Evolutionary conservation across 768 basidiomycete genomes (phyloP).

Genomic region (Xerocomellus intermedius): DNA sequence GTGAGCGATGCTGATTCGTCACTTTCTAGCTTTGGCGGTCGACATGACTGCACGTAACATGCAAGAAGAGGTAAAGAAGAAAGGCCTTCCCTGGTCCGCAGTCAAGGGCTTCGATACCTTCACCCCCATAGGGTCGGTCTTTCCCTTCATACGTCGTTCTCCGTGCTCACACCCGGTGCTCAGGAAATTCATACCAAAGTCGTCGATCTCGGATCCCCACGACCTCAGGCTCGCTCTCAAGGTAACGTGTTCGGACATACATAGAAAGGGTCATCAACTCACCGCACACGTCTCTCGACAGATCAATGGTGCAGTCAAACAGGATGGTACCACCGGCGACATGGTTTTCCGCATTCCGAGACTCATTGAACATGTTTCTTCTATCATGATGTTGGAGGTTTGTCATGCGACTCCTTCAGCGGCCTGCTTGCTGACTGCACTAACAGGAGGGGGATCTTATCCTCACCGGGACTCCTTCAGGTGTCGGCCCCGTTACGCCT

Average conservation of each 20-base stretch:
- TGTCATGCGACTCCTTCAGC: constrained; percentile 8
- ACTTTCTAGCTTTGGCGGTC: constrained; percentile 72
- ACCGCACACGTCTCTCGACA: constrained; percentile 26
- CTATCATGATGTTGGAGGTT: constrained; percentile 97
- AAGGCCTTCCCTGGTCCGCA: constrained; percentile 95
- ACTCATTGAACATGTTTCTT: constrained; percentile 87
- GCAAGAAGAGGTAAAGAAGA: constrained; percentile 89
- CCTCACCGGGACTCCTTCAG: constrained; percentile 88
- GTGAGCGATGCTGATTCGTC: background rate
- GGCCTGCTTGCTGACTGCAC: background rate
- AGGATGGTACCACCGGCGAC: constrained; percentile 79
- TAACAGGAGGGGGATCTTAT: constrained; percentile 86
- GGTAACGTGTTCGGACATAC: constrained; percentile 36
- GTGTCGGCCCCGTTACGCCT: constrained; percentile 74
- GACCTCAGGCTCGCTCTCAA: constrained; percentile 75
- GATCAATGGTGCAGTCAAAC: constrained; percentile 84
- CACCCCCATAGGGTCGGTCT: constrained; percentile 77
- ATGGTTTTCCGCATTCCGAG: constrained; percentile 93
- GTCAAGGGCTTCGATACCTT: constrained; percentile 98
- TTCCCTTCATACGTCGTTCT: background rate
- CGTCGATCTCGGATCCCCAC: constrained; percentile 65
- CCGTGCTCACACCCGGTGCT: constrained; percentile 2
- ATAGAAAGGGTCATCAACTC: background rate
- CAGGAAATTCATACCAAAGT: constrained; percentile 81
- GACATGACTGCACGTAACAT: constrained; percentile 97